Percentiles rank a stretch among this genome's conserved stretches.
phyloP scores from a whole-genome alignment of 2,329 filamentous ascomycete species.

The Aspergillus neotritici region DNA sequence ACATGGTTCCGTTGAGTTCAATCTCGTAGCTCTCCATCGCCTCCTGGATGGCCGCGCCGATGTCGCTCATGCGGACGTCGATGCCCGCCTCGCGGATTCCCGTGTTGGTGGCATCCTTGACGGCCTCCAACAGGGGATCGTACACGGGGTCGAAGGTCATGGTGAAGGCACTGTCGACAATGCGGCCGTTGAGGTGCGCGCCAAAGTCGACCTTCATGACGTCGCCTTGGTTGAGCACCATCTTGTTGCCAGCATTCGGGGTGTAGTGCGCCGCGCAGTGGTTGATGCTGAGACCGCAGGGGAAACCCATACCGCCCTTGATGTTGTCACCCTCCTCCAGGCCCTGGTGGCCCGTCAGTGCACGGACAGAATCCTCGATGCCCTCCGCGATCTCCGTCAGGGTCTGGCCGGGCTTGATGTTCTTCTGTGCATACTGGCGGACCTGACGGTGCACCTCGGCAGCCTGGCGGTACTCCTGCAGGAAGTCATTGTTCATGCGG shows the following conservation, averaged over 20 bases:
- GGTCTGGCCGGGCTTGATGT: slow-evolving; percentile 72
- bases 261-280: slow-evolving; percentile 82
- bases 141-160: slow-evolving; percentile 63
- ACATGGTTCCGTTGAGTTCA: slow-evolving; percentile 70
- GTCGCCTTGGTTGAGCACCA: slow-evolving; percentile 58
- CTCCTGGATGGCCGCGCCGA: slow-evolving; percentile 79
- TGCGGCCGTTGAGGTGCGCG: slow-evolving; percentile 64
- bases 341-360: slow-evolving; percentile 69
- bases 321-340: slow-evolving; percentile 72
- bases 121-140: slow-evolving; percentile 61
- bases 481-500: slow-evolving; percentile 71
- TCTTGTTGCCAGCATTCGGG: slow-evolving; percentile 81
- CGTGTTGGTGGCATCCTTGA: slow-evolving; percentile 64
- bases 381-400: slow-evolving; percentile 77
- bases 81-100: slow-evolving; percentile 86
- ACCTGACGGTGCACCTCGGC: slow-evolving; percentile 89
- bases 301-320: slow-evolving; percentile 78
- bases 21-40: slow-evolving; percentile 91
- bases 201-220: slow-evolving; percentile 72
- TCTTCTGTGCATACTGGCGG: slow-evolving; percentile 73
- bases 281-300: slow-evolving; percentile 76
- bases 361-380: slow-evolving; percentile 78
- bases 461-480: slow-evolving; percentile 74
- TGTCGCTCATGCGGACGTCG: slow-evolving; percentile 80
- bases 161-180: slow-evolving; percentile 67